Evolutionary conservation across 225 moss, liverwort and hornwort genomes (phyloP), one percentile per base, ranked within the genome.

Genomic region (Bryum argenteum): DNA sequence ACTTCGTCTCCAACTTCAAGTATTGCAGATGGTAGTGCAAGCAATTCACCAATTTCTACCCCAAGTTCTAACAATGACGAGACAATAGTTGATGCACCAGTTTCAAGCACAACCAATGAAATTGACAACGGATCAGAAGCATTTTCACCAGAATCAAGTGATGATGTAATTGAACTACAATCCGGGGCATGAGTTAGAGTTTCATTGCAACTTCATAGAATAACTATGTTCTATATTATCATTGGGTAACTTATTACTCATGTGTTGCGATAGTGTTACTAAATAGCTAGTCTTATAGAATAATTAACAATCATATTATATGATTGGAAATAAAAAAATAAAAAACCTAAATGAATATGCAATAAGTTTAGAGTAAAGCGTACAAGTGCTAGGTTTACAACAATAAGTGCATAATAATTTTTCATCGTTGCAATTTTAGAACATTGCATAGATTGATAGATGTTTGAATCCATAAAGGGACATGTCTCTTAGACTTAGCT

Each of bases 1-100:
- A 1, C 40, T 64, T n/a, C 45, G 13, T 20, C 39, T 61, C 51
- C 71, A 51, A 71, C 8, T 17, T 57, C 58, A 71, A 71, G 9
- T 19, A 4, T 11, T 21, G 8, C 9, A 15, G 58, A 52, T 21
- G 20, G 5, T 11, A 11, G 0, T 0, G 11, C 4, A 22, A 56
- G 22, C 0, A 6, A 1, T 20, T 0, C 56, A 20, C n/a, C 56
- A 7, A 0, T 14, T 24, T 10, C 50, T 38, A 24, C 76, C 57
- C 47, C 73, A 15, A 61, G 0, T 11, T 61, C 22, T 0, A 12
- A 0, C 5, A 22, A 0, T 12, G 48, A 2, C 28, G 20, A 42
- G 39, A 22, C 1, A 0, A 9, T 6, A 5, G 6, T 7, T 52
- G 2, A 4, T 18, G 0, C 48, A 20, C 65, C 65, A 16, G 38